Percentiles rank a stretch among this genome's conserved stretches.
phyloP scores from a whole-genome alignment of 2,329 filamentous ascomycete genomes.

The Hypoxylon sp. region DNA sequence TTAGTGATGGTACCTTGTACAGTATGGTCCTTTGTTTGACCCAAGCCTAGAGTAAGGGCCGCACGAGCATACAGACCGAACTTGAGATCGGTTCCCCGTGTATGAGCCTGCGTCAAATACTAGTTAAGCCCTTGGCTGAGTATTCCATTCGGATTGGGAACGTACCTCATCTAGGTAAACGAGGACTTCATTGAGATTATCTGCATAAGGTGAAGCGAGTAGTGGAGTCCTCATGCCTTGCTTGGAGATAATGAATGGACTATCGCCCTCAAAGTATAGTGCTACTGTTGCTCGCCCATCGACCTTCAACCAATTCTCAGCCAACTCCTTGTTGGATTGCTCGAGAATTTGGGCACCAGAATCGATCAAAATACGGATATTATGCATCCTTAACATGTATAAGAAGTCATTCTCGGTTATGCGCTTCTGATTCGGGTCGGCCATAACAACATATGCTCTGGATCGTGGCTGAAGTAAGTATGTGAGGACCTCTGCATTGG shows the following conservation, averaged over 20 bases:
- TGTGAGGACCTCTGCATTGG: slow-evolving; percentile 74
- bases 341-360: slow-evolving; percentile 76
- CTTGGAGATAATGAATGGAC: slow-evolving; percentile 61
- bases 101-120: slow-evolving; percentile 62
- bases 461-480: slow-evolving; percentile 70
- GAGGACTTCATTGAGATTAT: slow-evolving; percentile 66
- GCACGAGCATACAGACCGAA: slow-evolving; percentile 64
- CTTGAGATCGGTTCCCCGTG: slow-evolving; percentile 72
- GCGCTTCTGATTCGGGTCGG: slow-evolving; percentile 54
- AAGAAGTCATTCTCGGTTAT: slow-evolving; percentile 65
- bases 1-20: slow-evolving; percentile 66
- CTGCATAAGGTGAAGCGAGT: slow-evolving; percentile 67
- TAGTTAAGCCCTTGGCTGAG: background rate
- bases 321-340: slow-evolving; percentile 68
- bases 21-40: slow-evolving; percentile 72
- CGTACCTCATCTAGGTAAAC: slow-evolving; percentile 71
- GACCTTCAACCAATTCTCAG: slow-evolving; percentile 64
- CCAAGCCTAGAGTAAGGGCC: slow-evolving; percentile 70
- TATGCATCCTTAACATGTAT: slow-evolving; percentile 51
- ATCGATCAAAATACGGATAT: slow-evolving; percentile 72
- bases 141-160: background rate
- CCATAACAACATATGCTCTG: slow-evolving; percentile 60
- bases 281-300: slow-evolving; percentile 64
- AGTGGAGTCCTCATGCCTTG: slow-evolving; percentile 60
- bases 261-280: slow-evolving; percentile 69